Percentiles rank a stretch among this genome's conserved stretches.
Conservation (phyloP, 306 rosid genomes). For the Prunus mira region DNA sequence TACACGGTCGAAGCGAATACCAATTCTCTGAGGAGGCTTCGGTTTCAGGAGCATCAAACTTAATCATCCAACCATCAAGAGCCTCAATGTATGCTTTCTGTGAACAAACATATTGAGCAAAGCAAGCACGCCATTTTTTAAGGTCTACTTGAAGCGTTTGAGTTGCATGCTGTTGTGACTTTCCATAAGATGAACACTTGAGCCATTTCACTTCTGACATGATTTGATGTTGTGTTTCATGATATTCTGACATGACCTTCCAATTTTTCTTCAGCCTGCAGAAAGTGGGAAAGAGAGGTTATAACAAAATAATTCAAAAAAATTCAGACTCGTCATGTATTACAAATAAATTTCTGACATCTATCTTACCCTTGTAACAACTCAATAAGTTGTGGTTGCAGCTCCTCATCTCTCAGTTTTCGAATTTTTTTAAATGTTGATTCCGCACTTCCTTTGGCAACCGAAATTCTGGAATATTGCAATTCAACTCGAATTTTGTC, state of each 20-base stretch:
- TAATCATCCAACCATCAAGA: too few relatives aligned
- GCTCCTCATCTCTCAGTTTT: conserved; percentile 62
- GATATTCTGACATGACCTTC: conserved; percentile 58
- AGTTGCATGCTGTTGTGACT: conserved; percentile 58
- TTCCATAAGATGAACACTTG: conserved; percentile 44
- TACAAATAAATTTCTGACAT: neutral
- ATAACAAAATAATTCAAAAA: neutral
- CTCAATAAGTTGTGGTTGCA: conserved; percentile 69
- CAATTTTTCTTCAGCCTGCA: conserved; percentile 66
- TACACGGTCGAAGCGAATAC: neutral
- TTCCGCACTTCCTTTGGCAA: conserved; percentile 60
- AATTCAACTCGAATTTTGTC: neutral
- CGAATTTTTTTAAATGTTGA: conserved; percentile 54
- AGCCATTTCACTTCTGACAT: conserved; percentile 50
- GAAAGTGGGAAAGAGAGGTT: conserved; percentile 15
- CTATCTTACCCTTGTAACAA: conserved; percentile 61
- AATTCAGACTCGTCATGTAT: neutral
- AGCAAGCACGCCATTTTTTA: conserved; percentile 54
- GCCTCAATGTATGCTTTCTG: too few relatives aligned
- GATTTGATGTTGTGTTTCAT: conserved; percentile 58
- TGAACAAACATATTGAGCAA: conserved; percentile 1
- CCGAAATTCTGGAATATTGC: conserved; percentile 24
- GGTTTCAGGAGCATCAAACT: too few relatives aligned
- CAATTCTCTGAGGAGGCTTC: too few relatives aligned
- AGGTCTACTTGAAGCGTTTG: conserved; percentile 54